Evolutionary conservation across 1,284 basidiomycete genomes (phyloP).

Genomic region (Malassezia obtusa): DNA sequence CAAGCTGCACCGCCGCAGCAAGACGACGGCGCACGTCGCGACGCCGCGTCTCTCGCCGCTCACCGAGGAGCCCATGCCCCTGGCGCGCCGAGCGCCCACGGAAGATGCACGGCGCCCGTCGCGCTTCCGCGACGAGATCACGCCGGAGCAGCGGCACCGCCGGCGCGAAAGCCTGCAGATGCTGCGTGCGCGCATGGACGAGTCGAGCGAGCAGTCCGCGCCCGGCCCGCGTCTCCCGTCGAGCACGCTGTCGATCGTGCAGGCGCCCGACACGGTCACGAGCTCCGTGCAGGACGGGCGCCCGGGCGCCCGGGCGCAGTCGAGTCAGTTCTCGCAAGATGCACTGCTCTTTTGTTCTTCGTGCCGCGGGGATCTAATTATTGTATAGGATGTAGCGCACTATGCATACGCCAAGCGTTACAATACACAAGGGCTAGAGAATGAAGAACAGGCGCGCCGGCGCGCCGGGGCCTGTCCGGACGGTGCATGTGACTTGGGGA

Average conservation of each 20-base stretch:
- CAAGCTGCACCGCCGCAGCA: conserved; percentile 16
- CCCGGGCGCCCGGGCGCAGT: not conserved
- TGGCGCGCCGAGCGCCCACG: conserved; percentile 5
- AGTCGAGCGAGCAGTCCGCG: not conserved
- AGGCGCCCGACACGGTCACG: not conserved
- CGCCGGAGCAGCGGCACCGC: conserved; percentile 17
- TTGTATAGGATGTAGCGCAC: conserved; percentile 4
- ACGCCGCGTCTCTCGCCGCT: conserved; percentile 14
- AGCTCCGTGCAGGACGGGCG: conserved; percentile 3
- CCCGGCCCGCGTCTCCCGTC: conserved; percentile 4
- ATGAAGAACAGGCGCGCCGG: not conserved
- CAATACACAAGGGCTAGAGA: conserved; percentile 4
- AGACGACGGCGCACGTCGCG: conserved; percentile 9
- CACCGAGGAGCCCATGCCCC: conserved; percentile 1
- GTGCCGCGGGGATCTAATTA: conserved; percentile 17
- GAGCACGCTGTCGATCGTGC: conserved; percentile 9
- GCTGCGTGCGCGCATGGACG: conserved; percentile 20
- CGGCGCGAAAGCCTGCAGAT: conserved; percentile 17
- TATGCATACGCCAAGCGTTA: conserved; percentile 1
- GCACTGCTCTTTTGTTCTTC: conserved; percentile 21
- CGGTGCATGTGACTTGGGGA: not conserved
- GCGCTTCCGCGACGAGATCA: not conserved
- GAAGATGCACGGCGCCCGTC: not conserved
- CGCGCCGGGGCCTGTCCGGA: not conserved
- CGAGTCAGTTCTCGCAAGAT: conserved; percentile 19